Percentiles rank a stretch among this genome's conserved stretches.
These are phyloP conservation scores for Leptographium wingfieldii DNA, from an alignment of 2,329 filamentous ascomycete species.

Conservation along the genomic window DNA sequence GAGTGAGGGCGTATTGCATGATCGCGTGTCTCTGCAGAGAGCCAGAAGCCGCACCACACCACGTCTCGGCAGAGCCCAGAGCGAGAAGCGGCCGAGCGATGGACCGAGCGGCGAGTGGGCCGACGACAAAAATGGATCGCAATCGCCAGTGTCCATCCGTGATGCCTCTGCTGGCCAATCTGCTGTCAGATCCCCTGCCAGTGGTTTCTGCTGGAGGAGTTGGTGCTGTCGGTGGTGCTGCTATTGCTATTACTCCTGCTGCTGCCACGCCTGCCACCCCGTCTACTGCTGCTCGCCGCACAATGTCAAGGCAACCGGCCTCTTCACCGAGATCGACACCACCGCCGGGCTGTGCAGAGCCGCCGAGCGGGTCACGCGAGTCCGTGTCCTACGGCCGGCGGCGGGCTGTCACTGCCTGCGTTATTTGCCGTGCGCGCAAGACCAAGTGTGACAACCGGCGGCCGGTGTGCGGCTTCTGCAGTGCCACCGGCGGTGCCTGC, in stretches of 20 bases:
- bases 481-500: constrained; percentile 7
- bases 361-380: neutral
- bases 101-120: no score
- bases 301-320: neutral
- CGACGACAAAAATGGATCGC: neutral
- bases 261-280: no score
- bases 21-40: no score
- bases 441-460: constrained; percentile 25
- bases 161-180: neutral
- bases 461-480: constrained; percentile 23
- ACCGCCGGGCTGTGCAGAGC: neutral
- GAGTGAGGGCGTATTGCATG: no score
- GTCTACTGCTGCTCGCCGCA: neutral
- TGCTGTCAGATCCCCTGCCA: neutral
- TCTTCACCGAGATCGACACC: neutral
- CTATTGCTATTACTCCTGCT: no score
- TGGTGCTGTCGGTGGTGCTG: no score
- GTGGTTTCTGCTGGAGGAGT: no score
- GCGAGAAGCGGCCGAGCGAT: no score
- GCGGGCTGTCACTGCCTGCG: constrained; percentile 22
- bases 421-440: constrained; percentile 22
- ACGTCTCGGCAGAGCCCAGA: no score
- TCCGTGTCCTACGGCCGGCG: neutral
- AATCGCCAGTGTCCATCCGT: neutral
- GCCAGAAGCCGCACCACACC: no score